Conservation (phyloP, 202 grass and related monocot genomes). For the Musa balbisiana region DNA sequence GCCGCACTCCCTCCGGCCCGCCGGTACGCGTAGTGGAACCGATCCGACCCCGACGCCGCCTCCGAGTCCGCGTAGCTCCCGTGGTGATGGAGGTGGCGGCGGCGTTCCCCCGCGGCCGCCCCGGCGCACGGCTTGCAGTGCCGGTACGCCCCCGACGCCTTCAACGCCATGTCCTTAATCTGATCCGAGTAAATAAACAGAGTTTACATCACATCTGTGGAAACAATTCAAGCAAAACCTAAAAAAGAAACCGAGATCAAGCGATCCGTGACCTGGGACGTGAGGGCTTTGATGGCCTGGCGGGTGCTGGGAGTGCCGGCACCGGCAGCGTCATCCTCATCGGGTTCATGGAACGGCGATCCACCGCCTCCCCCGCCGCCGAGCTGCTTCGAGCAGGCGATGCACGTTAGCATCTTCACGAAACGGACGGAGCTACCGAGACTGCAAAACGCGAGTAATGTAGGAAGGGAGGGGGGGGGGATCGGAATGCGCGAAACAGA, state of each 20-base stretch:
- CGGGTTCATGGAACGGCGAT: slow-evolving; percentile 2
- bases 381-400: slow-evolving; percentile 14
- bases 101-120: slow-evolving; percentile 16
- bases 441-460: not conserved
- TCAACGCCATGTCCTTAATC: slow-evolving; percentile 80
- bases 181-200: slow-evolving; percentile 24
- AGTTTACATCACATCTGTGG: not conserved
- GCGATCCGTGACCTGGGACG: slow-evolving; percentile 35
- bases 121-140: slow-evolving; percentile 73
- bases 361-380: not conserved
- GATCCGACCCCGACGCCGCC: slow-evolving; percentile 37
- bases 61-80: slow-evolving; percentile 38
- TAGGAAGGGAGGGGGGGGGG: not conserved
- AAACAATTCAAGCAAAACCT: not conserved
- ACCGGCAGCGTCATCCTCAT: slow-evolving; percentile 10
- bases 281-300: slow-evolving; percentile 65
- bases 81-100: slow-evolving; percentile 40
- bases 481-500: not conserved
- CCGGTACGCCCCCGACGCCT: slow-evolving; percentile 66
- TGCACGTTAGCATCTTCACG: slow-evolving; percentile 7
- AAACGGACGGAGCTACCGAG: not conserved
- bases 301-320: slow-evolving; percentile 48
- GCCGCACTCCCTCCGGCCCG: slow-evolving; percentile 34
- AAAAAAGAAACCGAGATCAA: not conserved
- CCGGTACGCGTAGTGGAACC: not conserved